Conservation (phyloP, 164 flowering plant species). For the Chimonanthus praecox region DNA sequence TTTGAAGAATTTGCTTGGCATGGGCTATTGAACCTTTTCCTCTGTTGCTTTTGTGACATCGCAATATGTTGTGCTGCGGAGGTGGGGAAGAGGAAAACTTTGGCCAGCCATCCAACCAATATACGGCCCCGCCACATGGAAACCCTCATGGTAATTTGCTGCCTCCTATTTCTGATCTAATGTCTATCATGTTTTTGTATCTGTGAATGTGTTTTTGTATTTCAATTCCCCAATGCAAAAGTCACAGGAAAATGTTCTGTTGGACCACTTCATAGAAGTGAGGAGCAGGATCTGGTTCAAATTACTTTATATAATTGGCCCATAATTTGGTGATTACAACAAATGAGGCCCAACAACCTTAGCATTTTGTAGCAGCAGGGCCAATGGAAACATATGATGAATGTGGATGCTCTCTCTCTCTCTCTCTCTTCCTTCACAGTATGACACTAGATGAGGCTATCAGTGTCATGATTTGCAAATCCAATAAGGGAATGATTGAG, state of each 20-base stretch:
- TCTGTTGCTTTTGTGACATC: background rate
- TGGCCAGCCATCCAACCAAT: constrained; percentile 44
- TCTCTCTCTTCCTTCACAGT: no score
- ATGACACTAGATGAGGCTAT: no score
- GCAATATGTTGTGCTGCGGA: constrained; percentile 60
- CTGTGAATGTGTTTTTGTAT: background rate
- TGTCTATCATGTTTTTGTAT: background rate
- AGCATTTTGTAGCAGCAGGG: no score
- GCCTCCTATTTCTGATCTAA: background rate
- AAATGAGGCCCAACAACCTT: background rate
- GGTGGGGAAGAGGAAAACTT: constrained; percentile 49
- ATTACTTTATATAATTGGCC: background rate
- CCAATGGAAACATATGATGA: no score
- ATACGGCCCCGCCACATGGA: constrained; percentile 48
- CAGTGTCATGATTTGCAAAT: no score
- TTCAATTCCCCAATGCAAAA: background rate
- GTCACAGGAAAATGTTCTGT: background rate
- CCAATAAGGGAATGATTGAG: no score
- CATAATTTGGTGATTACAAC: background rate
- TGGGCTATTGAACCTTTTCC: constrained; percentile 4
- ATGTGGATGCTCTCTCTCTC: no score
- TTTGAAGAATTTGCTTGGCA: constrained; percentile 5
- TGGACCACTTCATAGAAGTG: background rate
- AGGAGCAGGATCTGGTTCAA: background rate
- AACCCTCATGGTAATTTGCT: constrained; percentile 22